phyloP scores from a whole-genome alignment of 2,329 filamentous ascomycete genomes.

The Pseudogymnoascus verrucosus region DNA sequence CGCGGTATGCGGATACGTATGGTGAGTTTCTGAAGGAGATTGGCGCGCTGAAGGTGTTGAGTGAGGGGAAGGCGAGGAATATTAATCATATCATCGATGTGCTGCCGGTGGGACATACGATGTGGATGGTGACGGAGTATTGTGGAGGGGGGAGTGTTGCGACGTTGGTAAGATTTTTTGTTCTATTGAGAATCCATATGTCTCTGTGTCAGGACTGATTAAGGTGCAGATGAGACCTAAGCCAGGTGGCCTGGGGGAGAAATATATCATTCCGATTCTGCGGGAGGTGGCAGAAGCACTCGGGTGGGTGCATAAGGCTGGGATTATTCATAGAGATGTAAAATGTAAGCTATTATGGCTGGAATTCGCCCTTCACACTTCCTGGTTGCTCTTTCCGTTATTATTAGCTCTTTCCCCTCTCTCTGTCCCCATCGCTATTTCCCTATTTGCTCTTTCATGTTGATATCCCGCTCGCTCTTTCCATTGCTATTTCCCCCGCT shows the following conservation, averaged over 20 bases:
- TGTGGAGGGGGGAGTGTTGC: conserved; percentile 77
- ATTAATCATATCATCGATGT: conserved; percentile 77
- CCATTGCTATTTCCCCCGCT: background rate
- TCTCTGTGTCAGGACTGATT: conserved; percentile 15
- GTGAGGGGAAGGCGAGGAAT: conserved; percentile 66
- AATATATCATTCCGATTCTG: conserved; percentile 60
- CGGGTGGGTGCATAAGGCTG: conserved; percentile 58
- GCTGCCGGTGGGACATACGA: conserved; percentile 65
- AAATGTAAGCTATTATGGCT: conserved; percentile 41
- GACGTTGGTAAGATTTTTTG: conserved; percentile 46
- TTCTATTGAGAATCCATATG: conserved; percentile 31
- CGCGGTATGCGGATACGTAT: conserved; percentile 56
- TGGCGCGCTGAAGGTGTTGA: conserved; percentile 61
- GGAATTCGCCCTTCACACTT: too few relatives aligned
- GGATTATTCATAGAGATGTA: conserved; percentile 64
- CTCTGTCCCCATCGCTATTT: too few relatives aligned
- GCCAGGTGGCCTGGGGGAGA: conserved; percentile 58
- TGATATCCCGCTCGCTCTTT: too few relatives aligned
- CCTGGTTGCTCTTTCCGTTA: background rate
- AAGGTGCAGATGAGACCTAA: conserved; percentile 49
- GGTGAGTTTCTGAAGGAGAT: conserved; percentile 63
- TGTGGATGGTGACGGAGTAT: conserved; percentile 86
- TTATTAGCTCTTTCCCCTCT: background rate
- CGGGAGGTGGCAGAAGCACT: conserved; percentile 59
- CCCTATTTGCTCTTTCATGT: too few relatives aligned